Evolutionary conservation across 2,329 filamentous ascomycete species (phyloP).

Genomic region (Botryotinia calthae): DNA sequence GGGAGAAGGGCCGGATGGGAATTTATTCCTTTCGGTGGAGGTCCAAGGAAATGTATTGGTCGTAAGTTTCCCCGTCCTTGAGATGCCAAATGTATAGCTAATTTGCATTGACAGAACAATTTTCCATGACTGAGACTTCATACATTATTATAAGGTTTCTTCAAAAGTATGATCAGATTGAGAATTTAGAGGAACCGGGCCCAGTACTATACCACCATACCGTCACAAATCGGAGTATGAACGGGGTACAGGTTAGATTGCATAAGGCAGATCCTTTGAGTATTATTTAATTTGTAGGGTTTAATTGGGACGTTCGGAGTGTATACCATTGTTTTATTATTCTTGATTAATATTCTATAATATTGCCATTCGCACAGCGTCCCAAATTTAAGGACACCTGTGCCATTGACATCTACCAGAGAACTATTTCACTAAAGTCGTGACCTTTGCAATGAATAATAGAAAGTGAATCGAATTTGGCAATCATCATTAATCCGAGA

Average conservation of each 20-base stretch:
- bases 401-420: not conserved
- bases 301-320: not conserved
- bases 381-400: not conserved
- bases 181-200: conserved; percentile 27
- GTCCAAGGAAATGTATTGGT: conserved; percentile 69
- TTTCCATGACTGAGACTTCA: conserved; percentile 35
- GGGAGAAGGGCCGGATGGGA: conserved; percentile 64
- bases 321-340: not conserved
- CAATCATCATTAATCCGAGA: not conserved
- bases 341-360: not conserved
- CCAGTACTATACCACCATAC: not conserved
- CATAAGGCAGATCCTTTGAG: conserved; percentile 15
- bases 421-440: not conserved
- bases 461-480: not conserved
- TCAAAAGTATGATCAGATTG: conserved; percentile 34
- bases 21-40: conserved; percentile 72
- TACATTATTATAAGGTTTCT: conserved; percentile 35
- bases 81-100: conserved; percentile 7
- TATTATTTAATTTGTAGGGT: not conserved
- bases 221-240: conserved; percentile 24
- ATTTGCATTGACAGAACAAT: conserved; percentile 30
- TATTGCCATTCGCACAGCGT: not conserved
- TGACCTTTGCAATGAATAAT: not conserved
- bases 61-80: conserved; percentile 31
- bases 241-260: conserved; percentile 28